Evolutionary conservation across 305 asterid genomes (phyloP).

Genomic region (Plantago lanceolata): DNA sequence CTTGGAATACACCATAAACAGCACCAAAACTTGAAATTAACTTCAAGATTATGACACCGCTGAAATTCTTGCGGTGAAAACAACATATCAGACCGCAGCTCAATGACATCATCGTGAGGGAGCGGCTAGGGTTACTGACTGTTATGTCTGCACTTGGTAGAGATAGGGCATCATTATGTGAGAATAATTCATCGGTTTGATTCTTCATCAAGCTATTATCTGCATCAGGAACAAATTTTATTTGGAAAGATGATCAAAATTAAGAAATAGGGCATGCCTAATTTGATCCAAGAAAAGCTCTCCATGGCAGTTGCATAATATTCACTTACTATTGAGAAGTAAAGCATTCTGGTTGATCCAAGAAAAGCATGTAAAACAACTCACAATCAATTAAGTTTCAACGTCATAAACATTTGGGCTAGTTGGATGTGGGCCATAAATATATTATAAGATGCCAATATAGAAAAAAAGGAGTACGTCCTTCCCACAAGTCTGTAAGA

Average conservation of each 20-base stretch:
- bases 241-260: conserved; percentile 7
- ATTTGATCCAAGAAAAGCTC: conserved; percentile 1
- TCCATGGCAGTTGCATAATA: not conserved
- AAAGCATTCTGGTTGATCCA: too few relatives aligned
- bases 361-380: too few relatives aligned
- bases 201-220: conserved; percentile 13
- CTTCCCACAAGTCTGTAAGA: not conserved
- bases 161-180: not conserved
- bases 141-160: not conserved
- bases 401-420: not conserved
- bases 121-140: not conserved
- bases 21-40: too few relatives aligned
- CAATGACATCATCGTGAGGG: not conserved
- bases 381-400: not conserved
- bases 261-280: not conserved
- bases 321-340: not conserved
- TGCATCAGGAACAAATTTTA: conserved; percentile 16
- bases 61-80: not conserved
- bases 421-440: not conserved
- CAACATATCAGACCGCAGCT: not conserved
- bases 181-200: conserved; percentile 9
- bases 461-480: conserved; percentile 2
- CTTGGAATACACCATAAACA: too few relatives aligned
- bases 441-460: not conserved
- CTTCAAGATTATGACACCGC: too few relatives aligned